Evolutionary conservation across 2,329 filamentous ascomycete genomes (phyloP), one percentile per base, ranked within the genome.

Genomic region (Nemania sp.): DNA sequence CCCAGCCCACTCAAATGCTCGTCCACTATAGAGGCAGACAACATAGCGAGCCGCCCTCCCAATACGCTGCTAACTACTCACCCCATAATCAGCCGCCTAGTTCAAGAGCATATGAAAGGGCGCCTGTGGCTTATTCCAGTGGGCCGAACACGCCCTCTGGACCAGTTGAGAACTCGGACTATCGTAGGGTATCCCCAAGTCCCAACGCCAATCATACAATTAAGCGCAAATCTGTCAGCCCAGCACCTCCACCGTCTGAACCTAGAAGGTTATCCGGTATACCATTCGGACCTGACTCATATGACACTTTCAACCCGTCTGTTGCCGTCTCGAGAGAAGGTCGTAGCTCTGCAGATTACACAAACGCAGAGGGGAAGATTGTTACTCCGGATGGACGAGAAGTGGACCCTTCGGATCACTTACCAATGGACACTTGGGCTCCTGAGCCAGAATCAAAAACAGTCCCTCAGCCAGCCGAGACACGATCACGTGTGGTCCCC

Each of bases 321-420:
- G 65, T 82, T 15, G 75, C 78, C 29, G 72, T 74, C n/a, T 73
- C 72, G 21, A 73, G 72, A 34, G 74, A 76, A 15, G 53, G 62
- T 6, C 62, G 70, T 2, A 68, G 69, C 5, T 71, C 69, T 5
- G 69, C 72, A 1, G 78, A 81, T 49, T 80, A 78, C 52, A 78
- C 81, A 65, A 84, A 87, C 54, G 76, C 80, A 0, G 81, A 83
- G 53, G 87, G 85, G 9, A 91, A 91, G 69, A 91, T 93, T 62
- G 87, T 92, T 54, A 89, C 86, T 1, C 83, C 90, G 64, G 89
- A 92, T 71, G 90, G 90, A 6, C 83, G 88, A 57, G 88, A 92
- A 68, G 83, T 94, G 57, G 90, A 94, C 70, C 90, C 90, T 1
- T 91, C 89, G 0, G 90, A 94, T 73, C 90, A 93, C 71, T 80